These are phyloP conservation scores for Cyberlindnera xylosilytica DNA, from an alignment of 805 yeast genomes.

Conservation along the genomic window DNA sequence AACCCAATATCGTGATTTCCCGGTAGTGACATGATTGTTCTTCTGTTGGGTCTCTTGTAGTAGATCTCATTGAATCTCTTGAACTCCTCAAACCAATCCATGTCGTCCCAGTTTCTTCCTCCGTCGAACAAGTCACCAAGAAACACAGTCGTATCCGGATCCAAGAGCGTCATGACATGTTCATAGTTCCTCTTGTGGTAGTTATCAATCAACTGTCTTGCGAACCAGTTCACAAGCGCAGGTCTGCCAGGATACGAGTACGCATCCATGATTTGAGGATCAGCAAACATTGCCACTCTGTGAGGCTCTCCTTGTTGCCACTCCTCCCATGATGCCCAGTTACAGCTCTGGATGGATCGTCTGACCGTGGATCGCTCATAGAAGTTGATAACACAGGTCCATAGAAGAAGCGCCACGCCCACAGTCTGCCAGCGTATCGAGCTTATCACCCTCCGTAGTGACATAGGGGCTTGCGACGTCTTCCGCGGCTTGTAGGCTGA, in stretches of 20 bases:
- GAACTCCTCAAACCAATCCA: slow-evolving; percentile 69
- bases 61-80: slow-evolving; percentile 66
- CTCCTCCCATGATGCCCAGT: slow-evolving; percentile 67
- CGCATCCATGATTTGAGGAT: slow-evolving; percentile 90
- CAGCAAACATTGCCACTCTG: slow-evolving; percentile 70
- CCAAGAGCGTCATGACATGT: slow-evolving; percentile 50
- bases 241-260: slow-evolving; percentile 81
- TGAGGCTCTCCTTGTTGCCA: slow-evolving; percentile 47
- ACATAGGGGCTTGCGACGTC: slow-evolving; percentile 2
- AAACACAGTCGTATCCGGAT: slow-evolving; percentile 75
- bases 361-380: slow-evolving; percentile 52
- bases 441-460: neutral
- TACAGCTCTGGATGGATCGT: slow-evolving; percentile 43
- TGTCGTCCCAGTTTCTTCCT: slow-evolving; percentile 81
- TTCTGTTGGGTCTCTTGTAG: slow-evolving; percentile 47
- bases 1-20: slow-evolving; percentile 98
- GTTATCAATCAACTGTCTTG: slow-evolving; percentile 66
- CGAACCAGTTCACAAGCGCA: slow-evolving; percentile 44
- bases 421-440: slow-evolving; percentile 15
- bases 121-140: slow-evolving; percentile 95
- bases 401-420: slow-evolving; percentile 27
- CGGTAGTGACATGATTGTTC: slow-evolving; percentile 51
- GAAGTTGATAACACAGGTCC: slow-evolving; percentile 47
- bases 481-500: slow-evolving; percentile 17
- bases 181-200: slow-evolving; percentile 77